Percentiles rank a stretch among this genome's conserved stretches.
Conservation (phyloP, 164 flowering plant species). For the Vitis vinifera region ASM3070453v1 NC_081810.1:6481001-6481500, state of each 20-base stretch:
- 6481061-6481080: too few species aligned
- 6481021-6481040: too few species aligned
- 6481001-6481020: too few species aligned
- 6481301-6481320: slow-evolving; percentile 44
- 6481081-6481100: too few species aligned
- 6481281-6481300: slow-evolving; percentile 33
- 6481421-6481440: slow-evolving; percentile 19
- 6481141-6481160: slow-evolving; percentile 12
- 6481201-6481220: too few species aligned
- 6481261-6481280: slow-evolving; percentile 20
- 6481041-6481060: too few species aligned
- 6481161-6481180: slow-evolving; percentile 30
- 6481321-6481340: slow-evolving; percentile 37
- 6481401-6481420: slow-evolving; percentile 46
- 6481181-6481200: slow-evolving; percentile 26
- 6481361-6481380: background rate
- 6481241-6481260: background rate
- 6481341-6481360: slow-evolving; percentile 14
- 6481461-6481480: slow-evolving; percentile 12
- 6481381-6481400: slow-evolving; percentile 43
- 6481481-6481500: slow-evolving; percentile 43
- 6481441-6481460: background rate
- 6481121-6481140: background rate
- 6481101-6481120: too few species aligned
- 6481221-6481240: too few species aligned